These are phyloP conservation scores for Isochrysis galbana DNA, from an alignment of 78 protist genomes.

Conservation along the genomic window DNA sequence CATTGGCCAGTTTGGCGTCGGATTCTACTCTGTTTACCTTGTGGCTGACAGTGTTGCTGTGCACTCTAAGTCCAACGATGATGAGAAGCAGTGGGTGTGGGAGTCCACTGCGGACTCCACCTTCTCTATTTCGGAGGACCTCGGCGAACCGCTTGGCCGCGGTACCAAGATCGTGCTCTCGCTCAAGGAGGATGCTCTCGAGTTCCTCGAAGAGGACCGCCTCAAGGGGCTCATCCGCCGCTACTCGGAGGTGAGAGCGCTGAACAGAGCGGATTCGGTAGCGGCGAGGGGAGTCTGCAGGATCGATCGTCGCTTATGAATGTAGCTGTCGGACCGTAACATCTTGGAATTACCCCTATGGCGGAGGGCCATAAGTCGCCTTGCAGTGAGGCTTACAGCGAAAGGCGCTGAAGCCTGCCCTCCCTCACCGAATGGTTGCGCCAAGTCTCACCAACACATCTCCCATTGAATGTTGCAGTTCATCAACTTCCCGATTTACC, in stretches of 20 bases:
- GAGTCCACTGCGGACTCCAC: conserved; percentile 76
- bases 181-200: conserved; percentile 61
- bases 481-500: conserved; percentile 95
- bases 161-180: conserved; percentile 54
- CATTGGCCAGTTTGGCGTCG: conserved; percentile 99
- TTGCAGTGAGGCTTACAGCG: no score
- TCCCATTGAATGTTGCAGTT: no score
- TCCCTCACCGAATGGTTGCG: no score
- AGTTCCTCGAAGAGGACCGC: conserved; percentile 80
- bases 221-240: conserved; percentile 70
- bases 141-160: conserved; percentile 89
- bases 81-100: conserved; percentile 91
- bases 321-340: no score
- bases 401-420: no score
- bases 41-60: conserved; percentile 96
- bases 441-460: no score
- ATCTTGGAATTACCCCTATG: no score
- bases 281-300: no score
- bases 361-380: no score
- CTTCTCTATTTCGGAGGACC: conserved; percentile 82
- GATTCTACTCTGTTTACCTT: conserved; percentile 98
- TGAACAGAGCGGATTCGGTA: no score
- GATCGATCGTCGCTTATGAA: no score
- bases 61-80: conserved; percentile 87
- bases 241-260: no score